A percentile compares a stretch with the other conserved stretches of the same genome.
These are phyloP conservation scores for Linnemannia schmuckeri DNA, from an alignment of 192 early-diverging fungal species.

Conservation along the genomic window DNA sequence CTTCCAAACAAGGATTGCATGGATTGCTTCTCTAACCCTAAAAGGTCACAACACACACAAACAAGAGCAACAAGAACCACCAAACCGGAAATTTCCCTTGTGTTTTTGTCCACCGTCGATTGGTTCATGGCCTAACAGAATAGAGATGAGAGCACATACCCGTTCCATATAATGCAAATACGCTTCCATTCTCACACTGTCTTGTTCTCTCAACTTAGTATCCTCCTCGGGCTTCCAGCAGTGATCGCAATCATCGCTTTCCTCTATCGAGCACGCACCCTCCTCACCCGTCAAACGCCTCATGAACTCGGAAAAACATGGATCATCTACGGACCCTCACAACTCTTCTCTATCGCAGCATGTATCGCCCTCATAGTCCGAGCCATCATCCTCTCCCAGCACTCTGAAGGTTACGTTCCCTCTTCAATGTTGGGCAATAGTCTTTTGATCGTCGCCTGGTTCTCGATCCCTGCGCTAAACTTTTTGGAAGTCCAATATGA, in stretches of 20 bases:
- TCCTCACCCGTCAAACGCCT: not conserved
- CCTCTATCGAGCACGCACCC: not conserved
- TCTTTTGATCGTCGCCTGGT: constrained; percentile 34
- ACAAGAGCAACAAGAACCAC: not conserved
- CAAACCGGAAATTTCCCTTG: not conserved
- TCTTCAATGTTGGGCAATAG: constrained; percentile 18
- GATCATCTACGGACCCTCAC: constrained; percentile 28
- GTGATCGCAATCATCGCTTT: constrained; percentile 19
- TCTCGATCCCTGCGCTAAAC: constrained; percentile 13
- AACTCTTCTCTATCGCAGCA: constrained; percentile 21
- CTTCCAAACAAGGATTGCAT: not conserved
- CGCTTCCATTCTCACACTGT: not conserved
- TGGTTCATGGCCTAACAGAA: not conserved
- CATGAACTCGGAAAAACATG: constrained; percentile 29
- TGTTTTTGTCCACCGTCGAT: not conserved
- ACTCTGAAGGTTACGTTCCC: not conserved
- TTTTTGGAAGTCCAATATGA: constrained; percentile 37
- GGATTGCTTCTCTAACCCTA: not conserved
- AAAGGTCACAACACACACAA: not conserved
- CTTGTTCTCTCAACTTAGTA: not conserved
- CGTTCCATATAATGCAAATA: not conserved
- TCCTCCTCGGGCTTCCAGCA: constrained; percentile 27
- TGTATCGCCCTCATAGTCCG: constrained; percentile 6
- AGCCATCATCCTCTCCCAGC: constrained; percentile 10
- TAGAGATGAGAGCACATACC: not conserved